A percentile compares a stretch with the other conserved stretches of the same genome.
Evolutionary conservation across 225 moss, liverwort and hornwort species (phyloP).

Genomic region (Ulota crispa): DNA sequence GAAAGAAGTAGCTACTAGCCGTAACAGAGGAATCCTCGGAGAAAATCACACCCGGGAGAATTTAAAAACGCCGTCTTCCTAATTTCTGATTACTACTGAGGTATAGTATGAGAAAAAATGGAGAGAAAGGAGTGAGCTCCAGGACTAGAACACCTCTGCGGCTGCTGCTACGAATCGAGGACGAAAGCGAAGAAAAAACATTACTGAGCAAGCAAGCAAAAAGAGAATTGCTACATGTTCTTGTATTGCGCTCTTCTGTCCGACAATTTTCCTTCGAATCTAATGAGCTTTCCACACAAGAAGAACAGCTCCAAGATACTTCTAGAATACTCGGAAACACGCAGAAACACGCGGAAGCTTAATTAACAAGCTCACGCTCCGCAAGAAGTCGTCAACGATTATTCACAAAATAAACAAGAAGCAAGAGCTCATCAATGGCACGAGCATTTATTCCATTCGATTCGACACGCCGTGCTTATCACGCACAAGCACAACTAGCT

Average conservation of each 20-base stretch:
- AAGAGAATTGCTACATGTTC: neutral
- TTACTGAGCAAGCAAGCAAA: neutral
- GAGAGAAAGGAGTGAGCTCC: neutral
- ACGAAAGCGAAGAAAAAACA: neutral
- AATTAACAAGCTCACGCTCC: neutral
- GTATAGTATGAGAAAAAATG: neutral
- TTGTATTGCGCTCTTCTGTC: neutral
- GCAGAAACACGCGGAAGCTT: neutral
- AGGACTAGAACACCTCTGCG: neutral
- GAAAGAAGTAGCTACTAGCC: neutral
- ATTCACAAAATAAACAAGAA: neutral
- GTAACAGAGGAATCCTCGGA: neutral
- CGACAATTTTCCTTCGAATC: neutral
- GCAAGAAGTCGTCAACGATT: neutral
- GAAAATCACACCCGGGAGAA: neutral
- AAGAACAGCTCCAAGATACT: neutral
- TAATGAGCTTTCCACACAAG: neutral
- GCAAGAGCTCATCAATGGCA: neutral
- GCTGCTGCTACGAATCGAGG: constrained; percentile 15
- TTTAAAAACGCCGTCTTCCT: neutral
- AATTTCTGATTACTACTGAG: neutral
- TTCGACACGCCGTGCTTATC: neutral
- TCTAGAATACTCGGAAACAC: neutral
- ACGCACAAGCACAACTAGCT: neutral
- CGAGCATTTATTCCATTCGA: neutral